Evolutionary conservation across 306 rosid genomes (phyloP), one percentile per base, ranked within the genome.

Genomic region (Inga oerstediana): DNA sequence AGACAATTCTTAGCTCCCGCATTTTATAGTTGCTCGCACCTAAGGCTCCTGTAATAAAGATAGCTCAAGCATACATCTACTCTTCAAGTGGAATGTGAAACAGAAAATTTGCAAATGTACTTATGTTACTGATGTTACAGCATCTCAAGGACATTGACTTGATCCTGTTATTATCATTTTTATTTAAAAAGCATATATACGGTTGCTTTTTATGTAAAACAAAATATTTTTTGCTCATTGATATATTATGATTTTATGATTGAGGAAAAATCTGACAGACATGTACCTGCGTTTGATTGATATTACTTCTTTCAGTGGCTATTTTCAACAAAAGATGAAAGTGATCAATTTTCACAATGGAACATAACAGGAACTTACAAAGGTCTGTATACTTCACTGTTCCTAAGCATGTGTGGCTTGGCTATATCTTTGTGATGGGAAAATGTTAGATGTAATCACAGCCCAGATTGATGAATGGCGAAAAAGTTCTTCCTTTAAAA

Each of bases 311-410:
- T 87, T 87, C 96, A 95, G 98, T 86, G 91, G 96, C 86, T 91
- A 72, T 84, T 87, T 75, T 81, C 91, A 69, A 88, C 86, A 82
- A 95, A 93, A 85, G 98, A 91, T 14, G 92, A 95, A 84, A 87
- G 82, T 70, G 93, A 89, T 79, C 92, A 94, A 49, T 93, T 92
- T 88, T 88, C 95, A 76, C 65, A 88, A 58, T 95, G 98, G 99
- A 95, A 93, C 81, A 95, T 95, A 83, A 92, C 99, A 22, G 98
- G 99, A 90, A 93, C 99, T 20, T 95, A 95, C 85, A 90, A 90
- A 93, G 99, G 99, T 95, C 85, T 82, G 94, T 76, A 65, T 39
- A 65, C 80, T 72, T 77, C 34, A 46, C 49, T 77, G 54, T 44
- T 39, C 83, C 67, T 61, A 24, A 56, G 51, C 74, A 41, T 52